Percentiles rank a stretch among this genome's conserved stretches.
Evolutionary conservation across 2,329 filamentous ascomycete genomes (phyloP).

Genomic region (Chrysoporthe austroafricana): DNA sequence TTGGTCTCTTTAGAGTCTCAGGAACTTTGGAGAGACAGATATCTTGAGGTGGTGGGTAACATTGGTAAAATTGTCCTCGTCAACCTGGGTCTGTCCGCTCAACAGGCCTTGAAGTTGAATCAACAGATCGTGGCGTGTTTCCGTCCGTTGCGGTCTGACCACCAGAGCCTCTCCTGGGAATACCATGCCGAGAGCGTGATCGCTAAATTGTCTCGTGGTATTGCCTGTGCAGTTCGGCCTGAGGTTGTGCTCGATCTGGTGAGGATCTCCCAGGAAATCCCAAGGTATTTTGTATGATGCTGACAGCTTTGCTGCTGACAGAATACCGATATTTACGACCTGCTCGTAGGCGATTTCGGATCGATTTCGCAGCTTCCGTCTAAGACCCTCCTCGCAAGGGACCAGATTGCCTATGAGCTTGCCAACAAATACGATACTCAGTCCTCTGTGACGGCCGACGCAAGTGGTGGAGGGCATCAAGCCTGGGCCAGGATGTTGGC

Average conservation of each 20-base stretch:
- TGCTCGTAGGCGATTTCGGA: slow-evolving; percentile 8
- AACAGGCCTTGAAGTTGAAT: slow-evolving; percentile 19
- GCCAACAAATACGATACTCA: slow-evolving; percentile 26
- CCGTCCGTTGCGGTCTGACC: not conserved
- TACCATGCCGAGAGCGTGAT: slow-evolving; percentile 8
- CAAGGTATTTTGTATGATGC: not conserved
- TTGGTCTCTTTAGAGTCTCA: not conserved
- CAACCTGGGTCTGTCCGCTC: slow-evolving; percentile 19
- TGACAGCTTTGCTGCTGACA: not conserved
- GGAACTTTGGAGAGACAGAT: slow-evolving; percentile 15
- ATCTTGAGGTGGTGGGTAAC: slow-evolving; percentile 22
- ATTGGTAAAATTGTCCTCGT: slow-evolving; percentile 21
- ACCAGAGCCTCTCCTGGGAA: not conserved
- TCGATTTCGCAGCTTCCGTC: not conserved
- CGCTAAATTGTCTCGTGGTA: slow-evolving; percentile 17
- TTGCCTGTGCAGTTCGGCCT: slow-evolving; percentile 19
- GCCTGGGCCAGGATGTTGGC: slow-evolving; percentile 12
- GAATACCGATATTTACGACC: slow-evolving; percentile 7
- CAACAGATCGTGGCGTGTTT: slow-evolving; percentile 23
- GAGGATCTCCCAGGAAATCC: not conserved
- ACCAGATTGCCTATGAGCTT: slow-evolving; percentile 21
- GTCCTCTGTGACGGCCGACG: not conserved
- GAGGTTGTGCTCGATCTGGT: slow-evolving; percentile 16
- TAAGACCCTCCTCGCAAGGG: slow-evolving; percentile 4
- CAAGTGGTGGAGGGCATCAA: not conserved